Base-by-base conservation (phyloP, 2,329 filamentous ascomycete species). In the Pseudogymnoascus sp. region DNA sequence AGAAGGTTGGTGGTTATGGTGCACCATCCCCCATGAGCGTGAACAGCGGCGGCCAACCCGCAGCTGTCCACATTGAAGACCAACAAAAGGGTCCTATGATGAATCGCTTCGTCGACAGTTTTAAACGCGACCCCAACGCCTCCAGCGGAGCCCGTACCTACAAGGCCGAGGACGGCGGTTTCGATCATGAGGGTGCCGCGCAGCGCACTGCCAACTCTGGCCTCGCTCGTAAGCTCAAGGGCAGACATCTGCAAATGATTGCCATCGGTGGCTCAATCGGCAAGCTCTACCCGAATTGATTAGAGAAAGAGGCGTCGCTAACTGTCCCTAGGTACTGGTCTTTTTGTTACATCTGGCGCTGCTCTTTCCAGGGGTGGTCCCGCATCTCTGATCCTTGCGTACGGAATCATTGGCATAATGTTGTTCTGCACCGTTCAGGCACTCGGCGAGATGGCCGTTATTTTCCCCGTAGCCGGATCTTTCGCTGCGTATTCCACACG, bases 211-310 rank as follows among this genome's bases (percentile, higher is more conserved):
- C 90, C 3, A 81, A 86, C 65, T 87, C 89, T 50, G 85, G 88
- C 6, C 79, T 97, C 58, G 84, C 88, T 58, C 81, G 91, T 69
- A 87, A 85, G 72, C 76, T 96, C 67, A 94, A 95, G 75, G 85
- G 86, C 18, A 81, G 91, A 57, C 93, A 97, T 77, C 72, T 97
- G 71, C 92, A 97, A 77, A 97, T 97, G 93, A 97, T 97, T 78
- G 93, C 93, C 12, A 96, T 97, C 67, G 91, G 91, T 67, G 92
- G 92, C 43, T 93, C 89, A 9, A 96, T 96, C 69, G 89, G 89
- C 62, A 92, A 89, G 22, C 30, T 57, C 34, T n/a, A 43, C 20
- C 2, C 11, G 20, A 43, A n/a, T 43, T 6, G 4, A 25, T 43
- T 43, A 25, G 39, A 25, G 18, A 43, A 22, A 22, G 39, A 25